Conservation (phyloP, 352 stramenopile genomes). For the Aphanomyces invadans region DNA sequence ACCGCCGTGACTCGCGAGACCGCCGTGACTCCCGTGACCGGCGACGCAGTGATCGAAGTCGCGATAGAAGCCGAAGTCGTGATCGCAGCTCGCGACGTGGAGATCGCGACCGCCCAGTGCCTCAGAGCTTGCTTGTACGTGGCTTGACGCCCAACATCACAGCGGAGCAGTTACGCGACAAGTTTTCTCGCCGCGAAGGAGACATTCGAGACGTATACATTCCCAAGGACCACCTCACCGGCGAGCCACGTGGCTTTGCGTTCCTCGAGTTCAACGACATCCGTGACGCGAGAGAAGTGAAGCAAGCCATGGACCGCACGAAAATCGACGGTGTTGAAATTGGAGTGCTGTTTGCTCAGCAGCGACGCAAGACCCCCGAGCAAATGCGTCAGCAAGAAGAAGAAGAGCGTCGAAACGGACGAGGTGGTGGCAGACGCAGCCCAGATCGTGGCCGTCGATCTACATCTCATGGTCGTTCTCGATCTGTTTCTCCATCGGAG, state of each 20-base stretch:
- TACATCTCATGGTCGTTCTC: slow-evolving; percentile 25
- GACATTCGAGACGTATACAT: slow-evolving; percentile 83
- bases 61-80: slow-evolving; percentile 21
- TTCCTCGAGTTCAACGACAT: slow-evolving; percentile 73
- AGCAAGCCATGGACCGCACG: slow-evolving; percentile 66
- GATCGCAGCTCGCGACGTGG: slow-evolving; percentile 8
- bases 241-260: slow-evolving; percentile 73
- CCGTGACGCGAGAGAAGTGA: slow-evolving; percentile 55
- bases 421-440: background rate
- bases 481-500: slow-evolving; percentile 6
- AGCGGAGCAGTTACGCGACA: slow-evolving; percentile 37
- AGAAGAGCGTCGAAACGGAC: background rate
- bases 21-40: background rate
- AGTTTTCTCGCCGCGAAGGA: slow-evolving; percentile 40
- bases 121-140: slow-evolving; percentile 43
- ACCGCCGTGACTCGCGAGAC: background rate
- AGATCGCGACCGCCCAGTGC: slow-evolving; percentile 2
- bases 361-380: slow-evolving; percentile 65
- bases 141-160: slow-evolving; percentile 36
- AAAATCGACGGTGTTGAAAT: slow-evolving; percentile 62
- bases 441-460: slow-evolving; percentile 16
- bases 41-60: background rate
- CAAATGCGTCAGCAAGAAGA: slow-evolving; percentile 44
- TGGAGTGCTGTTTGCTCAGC: slow-evolving; percentile 67
- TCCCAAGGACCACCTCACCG: slow-evolving; percentile 57